These are phyloP conservation scores for Sordariomycetes sp. DNA, from an alignment of 2,329 filamentous ascomycete genomes.

Conservation along the genomic window DNA sequence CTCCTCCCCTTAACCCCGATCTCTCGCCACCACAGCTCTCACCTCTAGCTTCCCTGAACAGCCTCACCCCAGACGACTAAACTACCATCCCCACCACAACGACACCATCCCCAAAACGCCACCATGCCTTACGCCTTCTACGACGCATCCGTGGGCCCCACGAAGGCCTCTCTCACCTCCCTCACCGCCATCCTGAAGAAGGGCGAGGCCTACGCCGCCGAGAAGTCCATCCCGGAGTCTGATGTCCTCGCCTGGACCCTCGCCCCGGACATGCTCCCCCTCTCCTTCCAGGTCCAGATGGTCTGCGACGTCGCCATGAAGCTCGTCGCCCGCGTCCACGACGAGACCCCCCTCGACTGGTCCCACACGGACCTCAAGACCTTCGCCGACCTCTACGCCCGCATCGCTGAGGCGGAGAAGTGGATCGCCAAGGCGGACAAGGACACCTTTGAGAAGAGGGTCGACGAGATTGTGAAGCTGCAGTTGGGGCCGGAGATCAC, in stretches of 20 bases:
- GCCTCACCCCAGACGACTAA: not conserved
- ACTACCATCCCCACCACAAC: not conserved
- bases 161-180: conserved; percentile 10
- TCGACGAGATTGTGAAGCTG: conserved; percentile 14
- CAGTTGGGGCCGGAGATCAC: conserved; percentile 15
- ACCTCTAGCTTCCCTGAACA: not conserved
- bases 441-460: conserved; percentile 18
- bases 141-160: conserved; percentile 12
- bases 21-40: not conserved
- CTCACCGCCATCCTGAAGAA: conserved; percentile 12
- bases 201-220: conserved; percentile 12
- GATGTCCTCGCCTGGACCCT: conserved; percentile 19
- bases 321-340: conserved; percentile 18
- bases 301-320: conserved; percentile 16
- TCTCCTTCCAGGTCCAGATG: conserved; percentile 25
- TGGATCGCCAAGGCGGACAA: conserved; percentile 17
- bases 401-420: conserved; percentile 17
- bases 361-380: conserved; percentile 16
- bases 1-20: not conserved
- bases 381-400: conserved; percentile 19
- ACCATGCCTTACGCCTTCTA: conserved; percentile 13
- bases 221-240: conserved; percentile 11
- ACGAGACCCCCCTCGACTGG: conserved; percentile 13
- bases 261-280: conserved; percentile 26
- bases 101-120: not conserved